Base-by-base conservation (phyloP, 176 grass and related monocot species). In the Avena eriantha region DNA sequence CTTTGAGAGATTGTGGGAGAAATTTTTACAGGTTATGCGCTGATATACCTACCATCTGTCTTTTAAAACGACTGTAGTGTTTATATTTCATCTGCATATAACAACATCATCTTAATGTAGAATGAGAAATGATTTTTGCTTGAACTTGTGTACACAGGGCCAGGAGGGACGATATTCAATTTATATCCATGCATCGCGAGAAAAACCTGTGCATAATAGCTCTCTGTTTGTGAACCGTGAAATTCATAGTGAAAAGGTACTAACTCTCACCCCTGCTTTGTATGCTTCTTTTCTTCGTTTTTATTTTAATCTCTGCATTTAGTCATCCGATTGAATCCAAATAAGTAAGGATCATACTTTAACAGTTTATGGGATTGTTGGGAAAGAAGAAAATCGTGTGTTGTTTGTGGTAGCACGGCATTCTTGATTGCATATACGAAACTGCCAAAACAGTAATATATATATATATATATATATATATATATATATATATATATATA, bases 1-100 rank as follows among this genome's bases (percentile, higher is more conserved):
- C 23, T 99, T 99, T 63, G 97, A 99, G 80, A 94, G 79, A 84
- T 75, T 99, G 15, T 99, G 97, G 97, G 94, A 94, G 85, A 94
- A 85, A 71, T 99, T 99, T 69, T 91, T 99, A 76, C 87, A 76
- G 90, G 97, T 98, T 63, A 49, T 50, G 56, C 64, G 63, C 79
- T 87, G 57, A 86, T 68, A 45, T 71, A 63, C 55, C 53, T 47
- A 66, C 78, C 19, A 39, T 58, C 3, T 85, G 47, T n/a, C 70
- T 72, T n/a, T 34, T 39, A 51, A 33, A 21, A 78, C 11, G 18
- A 21, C 17, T 22, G 55, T 73, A 9, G 56, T 55, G 21, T 43
- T 80, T 83, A 48, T 80, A 22, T 69, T 56, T 26, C 48, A 15
- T 85, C 19, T 64, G 73, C 46, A 10, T 70, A 39, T 78, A 79